Evolutionary conservation across 2,329 filamentous ascomycete species (phyloP).

Genomic region (Monosporascus sp.): DNA sequence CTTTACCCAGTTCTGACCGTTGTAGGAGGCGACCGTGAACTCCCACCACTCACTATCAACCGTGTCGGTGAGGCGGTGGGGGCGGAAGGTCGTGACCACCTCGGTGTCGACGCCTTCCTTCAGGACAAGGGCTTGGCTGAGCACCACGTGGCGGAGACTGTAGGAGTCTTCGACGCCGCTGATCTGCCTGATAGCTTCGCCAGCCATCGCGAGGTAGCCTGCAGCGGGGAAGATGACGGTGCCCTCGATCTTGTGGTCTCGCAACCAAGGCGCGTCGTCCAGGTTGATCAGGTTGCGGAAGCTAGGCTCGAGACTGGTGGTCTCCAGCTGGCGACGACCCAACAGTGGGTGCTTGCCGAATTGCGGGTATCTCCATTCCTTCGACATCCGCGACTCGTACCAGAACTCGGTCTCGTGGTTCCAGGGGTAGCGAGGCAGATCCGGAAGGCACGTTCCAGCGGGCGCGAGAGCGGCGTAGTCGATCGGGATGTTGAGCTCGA

Average conservation of each 20-base stretch:
- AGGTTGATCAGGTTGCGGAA: constrained; percentile 38
- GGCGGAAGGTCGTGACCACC: constrained; percentile 19
- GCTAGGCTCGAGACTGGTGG: constrained; percentile 23
- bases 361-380: constrained; percentile 14
- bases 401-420: constrained; percentile 13
- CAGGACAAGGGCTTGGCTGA: constrained; percentile 19
- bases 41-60: constrained; percentile 21
- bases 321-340: constrained; percentile 25
- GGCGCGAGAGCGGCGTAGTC: constrained; percentile 8
- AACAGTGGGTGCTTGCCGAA: constrained; percentile 23
- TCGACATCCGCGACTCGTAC: constrained; percentile 14
- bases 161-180: constrained; percentile 6
- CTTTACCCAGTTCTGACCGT: constrained; percentile 21
- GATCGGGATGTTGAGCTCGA: constrained; percentile 4
- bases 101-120: constrained; percentile 12
- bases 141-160: constrained; percentile 16
- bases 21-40: constrained; percentile 22
- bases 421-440: constrained; percentile 20
- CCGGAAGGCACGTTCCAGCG: constrained; percentile 7
- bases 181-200: constrained; percentile 30
- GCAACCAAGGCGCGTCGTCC: constrained; percentile 38
- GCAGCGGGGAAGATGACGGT: constrained; percentile 38
- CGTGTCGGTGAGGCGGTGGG: constrained; percentile 12
- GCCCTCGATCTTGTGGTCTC: constrained; percentile 35
- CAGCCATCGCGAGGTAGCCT: constrained; percentile 37